Conservation (phyloP, 129 eudicot species). For the Pittosporum tobira region DNA sequence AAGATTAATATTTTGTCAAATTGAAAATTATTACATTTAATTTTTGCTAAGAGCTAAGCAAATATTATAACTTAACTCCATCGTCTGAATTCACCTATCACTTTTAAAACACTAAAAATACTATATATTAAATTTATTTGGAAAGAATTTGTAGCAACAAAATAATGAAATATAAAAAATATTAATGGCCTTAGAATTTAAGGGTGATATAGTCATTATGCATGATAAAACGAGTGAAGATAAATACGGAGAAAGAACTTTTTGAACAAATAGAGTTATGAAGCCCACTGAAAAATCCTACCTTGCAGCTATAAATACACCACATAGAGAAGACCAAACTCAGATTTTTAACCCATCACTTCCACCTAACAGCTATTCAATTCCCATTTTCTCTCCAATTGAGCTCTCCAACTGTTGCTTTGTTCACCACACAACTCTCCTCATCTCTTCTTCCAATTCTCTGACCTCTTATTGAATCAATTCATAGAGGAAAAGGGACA, state of each 20-base stretch:
- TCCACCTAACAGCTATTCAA: background rate
- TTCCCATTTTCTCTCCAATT: slow-evolving; percentile 22
- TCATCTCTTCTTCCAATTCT: background rate
- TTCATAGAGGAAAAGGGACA: slow-evolving; percentile 23
- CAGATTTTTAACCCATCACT: slow-evolving; percentile 8
- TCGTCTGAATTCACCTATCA: too few species aligned
- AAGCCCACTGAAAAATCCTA: slow-evolving; percentile 11
- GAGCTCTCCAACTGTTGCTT: too few species aligned
- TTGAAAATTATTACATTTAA: too few species aligned
- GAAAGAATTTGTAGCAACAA: background rate
- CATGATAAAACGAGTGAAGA: slow-evolving; percentile 8
- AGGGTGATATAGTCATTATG: background rate
- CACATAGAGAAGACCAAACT: slow-evolving; percentile 20
- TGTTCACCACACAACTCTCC: too few species aligned
- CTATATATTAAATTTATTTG: too few species aligned
- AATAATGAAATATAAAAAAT: background rate
- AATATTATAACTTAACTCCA: too few species aligned
- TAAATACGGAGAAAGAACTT: slow-evolving; percentile 2
- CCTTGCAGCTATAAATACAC: slow-evolving; percentile 43
- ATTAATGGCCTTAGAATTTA: background rate
- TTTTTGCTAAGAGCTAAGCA: too few species aligned
- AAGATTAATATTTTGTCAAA: too few species aligned
- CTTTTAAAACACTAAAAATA: too few species aligned
- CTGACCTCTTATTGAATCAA: background rate
- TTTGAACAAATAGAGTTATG: background rate